Base-by-base conservation (phyloP, 108 stramenopile genomes). In the Poteriospumella lacustris region DNA sequence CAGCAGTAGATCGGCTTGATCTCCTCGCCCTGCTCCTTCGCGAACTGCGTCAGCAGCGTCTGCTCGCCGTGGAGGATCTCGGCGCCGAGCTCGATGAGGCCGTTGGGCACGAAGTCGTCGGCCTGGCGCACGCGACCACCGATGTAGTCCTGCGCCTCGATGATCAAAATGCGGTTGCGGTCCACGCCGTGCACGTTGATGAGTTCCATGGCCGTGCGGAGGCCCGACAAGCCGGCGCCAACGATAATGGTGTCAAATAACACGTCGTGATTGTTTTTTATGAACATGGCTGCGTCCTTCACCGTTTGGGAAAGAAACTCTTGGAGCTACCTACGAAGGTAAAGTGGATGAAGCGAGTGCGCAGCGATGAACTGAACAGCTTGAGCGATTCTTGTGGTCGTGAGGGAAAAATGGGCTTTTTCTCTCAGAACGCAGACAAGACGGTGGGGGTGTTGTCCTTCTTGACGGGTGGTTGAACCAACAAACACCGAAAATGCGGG, bases 141-240 rank as follows among this genome's bases (percentile, higher is more conserved):
- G 15, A 67, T 19, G 31, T 67, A 67, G 40, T 67, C 64, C 19
- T 67, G 64, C 40, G 64, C 64, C 19, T 67, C 64, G 64, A 67
- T 9, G 12, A 67, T 19, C 15, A 67, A 19, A 19, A 67, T 19
- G 19, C 40, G 39, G 19, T 19, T 67, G 64, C 15, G 12, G 15
- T 38, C 36, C 31, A 67, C 36, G 31, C 64, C 64, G 31, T 67
- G 64, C 15, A 15, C 31, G 40, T 12, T 12, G 19, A 41, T 40
- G 15, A 67, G 31, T 38, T 41, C 40, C 64, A 12, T 38, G 40
- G 64, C 64, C 9, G 39, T 19, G 9, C 19, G 12, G 12, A 67
- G 40, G 31, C 64, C 64, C 12, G 12, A 15, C 19, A 67, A 9
- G 19, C 64, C 64, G 9, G 39, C 40, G 9, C 64, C 64, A 12